Evolutionary conservation across 1,139 yeast species (phyloP), one percentile per base, ranked within the genome.

Genomic region (Kodamaea sp.): DNA sequence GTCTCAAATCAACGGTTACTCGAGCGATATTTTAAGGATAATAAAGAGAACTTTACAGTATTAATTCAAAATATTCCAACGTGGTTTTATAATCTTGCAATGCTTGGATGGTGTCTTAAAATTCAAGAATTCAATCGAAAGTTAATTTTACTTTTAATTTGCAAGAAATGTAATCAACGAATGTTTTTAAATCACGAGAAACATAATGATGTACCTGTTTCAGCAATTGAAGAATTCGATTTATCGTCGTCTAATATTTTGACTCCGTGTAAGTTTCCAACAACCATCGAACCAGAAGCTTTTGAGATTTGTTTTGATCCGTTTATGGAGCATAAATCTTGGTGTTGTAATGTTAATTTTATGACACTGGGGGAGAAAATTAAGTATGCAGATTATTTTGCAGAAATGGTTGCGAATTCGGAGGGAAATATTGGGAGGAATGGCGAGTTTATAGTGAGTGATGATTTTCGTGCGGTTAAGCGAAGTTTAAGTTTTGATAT

Each of bases 141-240:
- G 11, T 40, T 59, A 15, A 61, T 67, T 1, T 49, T 67, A 5
- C 49, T 66, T n/a, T 47, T 70, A 32, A 57, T 58, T 8, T 70
- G 74, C 49, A 43, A 55, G 33, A 61, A 60, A 44, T 70, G 75
- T 44, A 67, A 68, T 50, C 58, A 59, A 40, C 50, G 72, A 36
- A 49, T 64, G 5, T 65, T 66, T 39, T 43, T 68, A 29, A 55
- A 57, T 29, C 36, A 31, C 9, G 38, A 37, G 7, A 42, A 34
- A 20, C 36, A 36, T 24, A 26, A 11, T 10, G 29, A 28, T n/a
- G 33, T 29, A 12, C 5, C 32, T 7, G 23, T 34, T 4, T 27
- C 39, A 6, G 10, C 31, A 25, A 26, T 32, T 7, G 31, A 26
- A 9, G 37, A 34, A 22, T 33, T 42, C 7, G 41, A 48, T 10